Base-by-base conservation (phyloP, 768 basidiomycete species). In the Pisolithus microcarpus region DNA sequence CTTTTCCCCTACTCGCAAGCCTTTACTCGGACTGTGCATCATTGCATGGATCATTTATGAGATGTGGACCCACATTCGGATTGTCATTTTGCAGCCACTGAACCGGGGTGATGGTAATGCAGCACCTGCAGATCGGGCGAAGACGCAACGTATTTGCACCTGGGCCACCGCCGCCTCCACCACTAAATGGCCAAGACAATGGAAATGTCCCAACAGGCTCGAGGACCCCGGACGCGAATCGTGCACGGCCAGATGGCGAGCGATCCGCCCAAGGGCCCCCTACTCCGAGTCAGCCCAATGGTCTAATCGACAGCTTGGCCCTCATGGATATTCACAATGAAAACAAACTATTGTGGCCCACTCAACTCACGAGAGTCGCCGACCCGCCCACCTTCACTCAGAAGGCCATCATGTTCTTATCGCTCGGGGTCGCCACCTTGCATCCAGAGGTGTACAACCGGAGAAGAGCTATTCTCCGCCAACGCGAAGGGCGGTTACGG, bases 371-470 rank as follows among this genome's bases (percentile, higher is more conserved):
- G 42, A 45, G 49, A n/a, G 19, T 42, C 3, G 57, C 57, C 16
- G 62, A 63, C 18, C 74, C 77, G 46, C 84, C 83, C 9, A 64
- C 68, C 21, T 50, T 83, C 5, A 58, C 70, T 8, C 80, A 76
- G 59, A 84, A 79, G 58, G 50, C 68, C 21, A 63, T 65, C 40
- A 75, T 78, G 8, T 87, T 89, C 60, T 54, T 80, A 28, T 68
- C 71, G 28, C 66, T 89, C 31, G 67, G 87, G 38, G 34, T 81
- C 26, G 69, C 78, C 30, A 87, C 85, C 15, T 62, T 85, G 34
- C 81, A 87, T 61, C 87, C 87, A 5, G 86, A 85, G 37, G 72
- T 86, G 38, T 87, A 86, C 79, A 81, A 87, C 60, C 76, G 80
- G 53, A 72, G 87, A 58, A 71, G 85, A 45, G 67, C 62, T 19